A percentile compares a stretch with the other conserved stretches of the same genome.
Conservation (phyloP, 2,329 filamentous ascomycete genomes). For the Diplocarpon rosae region DNA sequence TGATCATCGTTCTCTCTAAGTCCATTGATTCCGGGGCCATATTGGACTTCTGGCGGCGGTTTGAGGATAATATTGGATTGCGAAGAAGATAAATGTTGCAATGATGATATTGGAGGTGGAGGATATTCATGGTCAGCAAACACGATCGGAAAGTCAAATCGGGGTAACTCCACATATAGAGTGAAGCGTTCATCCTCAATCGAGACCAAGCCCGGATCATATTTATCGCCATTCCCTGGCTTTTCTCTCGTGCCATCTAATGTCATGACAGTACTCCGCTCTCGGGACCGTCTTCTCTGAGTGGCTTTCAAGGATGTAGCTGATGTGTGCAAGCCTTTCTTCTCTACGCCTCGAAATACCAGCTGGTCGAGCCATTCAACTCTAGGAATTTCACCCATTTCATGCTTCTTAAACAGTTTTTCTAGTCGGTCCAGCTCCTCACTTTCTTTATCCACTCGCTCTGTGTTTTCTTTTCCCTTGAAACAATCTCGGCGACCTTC, state of each 20-base stretch:
- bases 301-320: conserved; percentile 50
- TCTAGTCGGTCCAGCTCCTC: conserved; percentile 85
- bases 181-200: conserved; percentile 54
- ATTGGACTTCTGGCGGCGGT: conserved; percentile 77
- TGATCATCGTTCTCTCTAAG: conserved; percentile 39
- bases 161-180: conserved; percentile 81
- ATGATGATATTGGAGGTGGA: conserved; percentile 67
- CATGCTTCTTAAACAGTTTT: conserved; percentile 88
- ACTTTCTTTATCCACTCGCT: conserved; percentile 55
- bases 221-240: conserved; percentile 30
- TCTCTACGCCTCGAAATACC: conserved; percentile 84
- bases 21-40: conserved; percentile 79
- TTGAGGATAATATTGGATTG: conserved; percentile 62
- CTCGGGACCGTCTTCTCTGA: conserved; percentile 34
- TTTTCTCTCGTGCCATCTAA: conserved; percentile 19
- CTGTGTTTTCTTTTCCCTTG: conserved; percentile 33
- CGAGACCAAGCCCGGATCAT: conserved; percentile 26
- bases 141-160: conserved; percentile 91
- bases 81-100: conserved; percentile 52
- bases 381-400: conserved; percentile 89
- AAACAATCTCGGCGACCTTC: conserved; percentile 42
- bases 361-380: conserved; percentile 94
- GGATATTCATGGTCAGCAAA: conserved; percentile 92
- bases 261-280: conserved; percentile 26
- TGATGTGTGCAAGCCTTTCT: conserved; percentile 54